Percentiles rank a stretch among this genome's conserved stretches.
Evolutionary conservation across 2,329 filamentous ascomycete species (phyloP).

Genomic region (Paraconiothyrium sp.): DNA sequence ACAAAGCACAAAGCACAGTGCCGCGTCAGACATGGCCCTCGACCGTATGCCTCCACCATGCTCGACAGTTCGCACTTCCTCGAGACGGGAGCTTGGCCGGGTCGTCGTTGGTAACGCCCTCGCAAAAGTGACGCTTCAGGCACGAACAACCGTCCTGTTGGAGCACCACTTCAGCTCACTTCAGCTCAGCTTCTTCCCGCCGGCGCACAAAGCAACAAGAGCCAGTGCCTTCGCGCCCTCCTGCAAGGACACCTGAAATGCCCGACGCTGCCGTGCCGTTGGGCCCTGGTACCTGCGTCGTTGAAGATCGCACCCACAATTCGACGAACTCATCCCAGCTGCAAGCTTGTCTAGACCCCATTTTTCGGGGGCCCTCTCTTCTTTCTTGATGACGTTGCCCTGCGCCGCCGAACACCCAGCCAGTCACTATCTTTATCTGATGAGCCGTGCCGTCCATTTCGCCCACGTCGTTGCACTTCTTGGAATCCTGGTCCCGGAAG

Average conservation of each 20-base stretch:
- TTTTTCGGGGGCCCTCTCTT: not conserved
- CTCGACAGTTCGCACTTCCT: not conserved
- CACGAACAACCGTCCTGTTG: not conserved
- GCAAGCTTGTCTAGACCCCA: not conserved
- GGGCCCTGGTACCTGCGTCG: slow-evolving; percentile 8
- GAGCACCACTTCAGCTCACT: not conserved
- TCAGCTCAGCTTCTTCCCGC: not conserved
- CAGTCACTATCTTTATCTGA: not conserved
- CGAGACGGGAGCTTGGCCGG: not conserved
- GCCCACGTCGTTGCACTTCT: not conserved
- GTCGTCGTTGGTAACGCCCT: not conserved
- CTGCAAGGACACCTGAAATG: slow-evolving; percentile 8
- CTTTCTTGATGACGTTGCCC: slow-evolving; percentile 9
- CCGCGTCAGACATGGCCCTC: slow-evolving; percentile 3
- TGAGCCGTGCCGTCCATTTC: slow-evolving; percentile 1
- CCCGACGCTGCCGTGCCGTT: slow-evolving; percentile 1
- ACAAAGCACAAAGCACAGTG: not conserved
- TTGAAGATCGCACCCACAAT: slow-evolving; percentile 9
- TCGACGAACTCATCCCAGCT: slow-evolving; percentile 9
- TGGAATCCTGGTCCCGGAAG: slow-evolving; percentile 4
- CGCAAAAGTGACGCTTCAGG: not conserved
- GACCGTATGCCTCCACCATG: not conserved
- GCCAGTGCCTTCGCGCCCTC: slow-evolving; percentile 13
- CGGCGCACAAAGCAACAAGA: slow-evolving; percentile 7
- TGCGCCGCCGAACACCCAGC: not conserved